Base-by-base conservation (phyloP, 345 rosid genomes). In the Hibiscus syriacus region DNA sequence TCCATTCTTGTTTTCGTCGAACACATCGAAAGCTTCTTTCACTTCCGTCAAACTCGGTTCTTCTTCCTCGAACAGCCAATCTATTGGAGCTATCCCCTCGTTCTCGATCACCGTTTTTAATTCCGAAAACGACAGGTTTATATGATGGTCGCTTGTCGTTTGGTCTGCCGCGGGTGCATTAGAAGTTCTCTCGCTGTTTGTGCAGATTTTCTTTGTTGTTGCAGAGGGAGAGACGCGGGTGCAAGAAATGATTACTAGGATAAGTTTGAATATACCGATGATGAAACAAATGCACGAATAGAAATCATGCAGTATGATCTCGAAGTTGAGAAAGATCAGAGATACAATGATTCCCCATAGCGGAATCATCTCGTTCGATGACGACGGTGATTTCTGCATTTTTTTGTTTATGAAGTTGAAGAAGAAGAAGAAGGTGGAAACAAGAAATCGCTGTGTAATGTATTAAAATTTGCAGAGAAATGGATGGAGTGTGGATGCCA, bases 1-100 rank as follows among this genome's bases (percentile, higher is more conserved):
- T 26, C 92, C 92, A 64, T 89, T 90, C 25, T 76, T 67, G 46
- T 89, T 87, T 68, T 72, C 79, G 65, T 87, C 92, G 64, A 89
- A 85, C 27, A 87, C 34, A 9, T 55, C 60, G 74, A 89, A 89
- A 0, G 86, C 86, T 69, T 73, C 85, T 67, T 78, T 77, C 46
- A 82, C 57, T 64, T 77, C 81, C 64, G 74, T 80, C 52, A 73
- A 29, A 46, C 81, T 80, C 1, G 81, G 77, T 39, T 80, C 89
- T 41, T 75, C 72, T 67, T 83, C 83, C 43, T 77, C 80, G 46
- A 87, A 71, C 77, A 85, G 58, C 6, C 29, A 60, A 0, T 45
- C 79, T 14, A 81, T 74, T 34, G 75, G 77, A 49, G 59, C 68
- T 14, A 1, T 2, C 19, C 65, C 66, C 7, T 64, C 80, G 34